A percentile compares a stretch with the other conserved stretches of the same genome.
Evolutionary conservation across 148 eudicot genomes (phyloP).

Genomic region (Linanthus parryae): DNA sequence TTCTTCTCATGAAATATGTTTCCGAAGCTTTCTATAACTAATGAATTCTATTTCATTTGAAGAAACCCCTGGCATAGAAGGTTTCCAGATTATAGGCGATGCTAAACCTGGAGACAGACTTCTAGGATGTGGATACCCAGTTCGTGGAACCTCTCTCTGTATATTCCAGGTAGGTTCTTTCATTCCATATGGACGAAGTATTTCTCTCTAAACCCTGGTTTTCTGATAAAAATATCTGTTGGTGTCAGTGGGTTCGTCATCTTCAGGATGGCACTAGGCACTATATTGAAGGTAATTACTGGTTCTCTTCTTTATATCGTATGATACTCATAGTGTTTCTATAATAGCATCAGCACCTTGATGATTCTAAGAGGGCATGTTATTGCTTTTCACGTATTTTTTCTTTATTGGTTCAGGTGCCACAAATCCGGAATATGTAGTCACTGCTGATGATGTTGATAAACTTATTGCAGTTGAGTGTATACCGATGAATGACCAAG

Average conservation of each 20-base stretch:
- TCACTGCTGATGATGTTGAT: conserved; percentile 97
- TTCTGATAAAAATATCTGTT: conserved; percentile 5
- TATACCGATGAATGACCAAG: conserved; percentile 96
- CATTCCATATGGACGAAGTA: not conserved
- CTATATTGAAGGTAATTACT: conserved; percentile 72
- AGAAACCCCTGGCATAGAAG: conserved; percentile 83
- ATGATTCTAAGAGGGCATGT: too few relatives aligned
- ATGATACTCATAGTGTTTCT: too few relatives aligned
- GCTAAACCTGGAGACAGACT: conserved; percentile 77
- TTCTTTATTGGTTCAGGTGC: conserved; percentile 51
- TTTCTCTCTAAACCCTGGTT: not conserved
- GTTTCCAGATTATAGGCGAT: conserved; percentile 81
- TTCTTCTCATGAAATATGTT: conserved; percentile 5
- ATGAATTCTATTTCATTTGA: conserved; percentile 24
- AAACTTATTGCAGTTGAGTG: conserved; percentile 94
- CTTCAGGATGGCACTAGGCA: conserved; percentile 93
- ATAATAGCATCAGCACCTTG: too few relatives aligned
- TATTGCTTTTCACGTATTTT: too few relatives aligned
- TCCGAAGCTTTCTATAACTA: conserved; percentile 1
- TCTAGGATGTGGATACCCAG: conserved; percentile 86
- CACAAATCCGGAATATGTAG: conserved; percentile 93
- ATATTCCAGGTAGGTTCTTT: conserved; percentile 63
- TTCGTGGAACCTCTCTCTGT: conserved; percentile 87
- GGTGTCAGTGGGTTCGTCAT: conserved; percentile 90
- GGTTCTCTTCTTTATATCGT: too few relatives aligned